Conservation (phyloP, 495 filamentous ascomycete species). For the Zalerion maritima region DNA sequence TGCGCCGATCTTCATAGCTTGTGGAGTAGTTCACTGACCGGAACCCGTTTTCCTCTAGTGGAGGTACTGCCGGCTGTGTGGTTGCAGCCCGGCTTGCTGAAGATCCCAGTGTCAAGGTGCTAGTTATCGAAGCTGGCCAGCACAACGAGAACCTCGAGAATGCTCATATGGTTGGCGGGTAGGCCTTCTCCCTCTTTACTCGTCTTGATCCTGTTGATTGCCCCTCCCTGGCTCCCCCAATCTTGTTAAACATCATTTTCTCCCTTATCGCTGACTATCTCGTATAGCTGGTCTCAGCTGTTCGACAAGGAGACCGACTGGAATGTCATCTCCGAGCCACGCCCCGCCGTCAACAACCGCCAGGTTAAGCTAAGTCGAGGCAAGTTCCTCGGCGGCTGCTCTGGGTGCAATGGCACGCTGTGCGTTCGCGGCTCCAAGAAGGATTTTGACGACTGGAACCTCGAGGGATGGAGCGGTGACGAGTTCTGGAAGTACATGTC, state of each 20-base stretch:
- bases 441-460: slow-evolving; percentile 47
- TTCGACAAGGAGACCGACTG: slow-evolving; percentile 41
- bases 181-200: slow-evolving; percentile 1
- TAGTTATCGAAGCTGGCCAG: slow-evolving; percentile 41
- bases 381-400: slow-evolving; percentile 43
- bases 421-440: slow-evolving; percentile 44
- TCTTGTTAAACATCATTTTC: not conserved
- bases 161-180: slow-evolving; percentile 33
- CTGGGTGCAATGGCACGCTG: slow-evolving; percentile 47
- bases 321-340: slow-evolving; percentile 41
- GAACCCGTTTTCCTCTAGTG: no score
- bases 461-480: slow-evolving; percentile 38
- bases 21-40: no score
- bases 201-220: no score
- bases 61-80: slow-evolving; percentile 43
- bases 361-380: slow-evolving; percentile 45
- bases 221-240: not conserved
- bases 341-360: slow-evolving; percentile 36
- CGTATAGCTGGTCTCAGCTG: slow-evolving; percentile 10
- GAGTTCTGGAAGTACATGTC: slow-evolving; percentile 38
- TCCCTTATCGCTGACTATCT: not conserved
- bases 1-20: no score
- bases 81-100: slow-evolving; percentile 46
- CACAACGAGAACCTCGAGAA: slow-evolving; percentile 30
- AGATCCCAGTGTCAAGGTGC: slow-evolving; percentile 33